Evolutionary conservation across 345 rosid species (phyloP), one percentile per base, ranked within the genome.

Genomic region (Syzygium grande): DNA sequence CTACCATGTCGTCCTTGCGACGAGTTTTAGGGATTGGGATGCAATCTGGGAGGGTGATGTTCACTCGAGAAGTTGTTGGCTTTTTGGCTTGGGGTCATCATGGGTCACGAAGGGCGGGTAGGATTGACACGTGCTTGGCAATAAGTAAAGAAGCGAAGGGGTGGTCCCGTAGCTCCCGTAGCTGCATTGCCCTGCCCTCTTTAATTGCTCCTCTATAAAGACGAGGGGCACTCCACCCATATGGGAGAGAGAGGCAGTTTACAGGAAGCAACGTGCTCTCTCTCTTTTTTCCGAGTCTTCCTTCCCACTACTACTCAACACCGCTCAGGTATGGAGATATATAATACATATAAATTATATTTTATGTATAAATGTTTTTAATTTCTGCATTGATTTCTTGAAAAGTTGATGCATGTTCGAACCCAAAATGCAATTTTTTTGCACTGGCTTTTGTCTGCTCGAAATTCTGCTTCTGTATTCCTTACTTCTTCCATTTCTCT

Each of bases 1-100:
- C 7, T 17, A 9, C 9, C 0, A 1, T 2, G 25, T 2, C 13
- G 11, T 34, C 25, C 2, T 73, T 0, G 5, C 5, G 23, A 17
- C 46, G 41, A 17, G 23, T 19, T 2, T 3, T 43, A 19, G 10
- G 10, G 58, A 7, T 46, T 17, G 11, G 46, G 80, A 73, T 17
- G 49, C 80, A 34, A 10, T 9, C 46, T 17, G 4, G 80, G 80
- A 9, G 46, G 6, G 46, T 6, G 7, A 7, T 43, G 46, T 30
- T 30, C 43, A 16, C 10, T 30, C 9, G 25, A 73, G 21, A 34
- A 34, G 13, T 41, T 9, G 46, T 34, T 34, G 25, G 80, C 80
- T 73, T 73, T 34, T 30, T 9, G 49, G 80, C 14, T 9, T 34
- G 25, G 14, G 80, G 13, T 4, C 80, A 19, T 19, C 7, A 19